phyloP scores from a whole-genome alignment of 768 basidiomycete species.

The Psilocybe cyanescens region DNA sequence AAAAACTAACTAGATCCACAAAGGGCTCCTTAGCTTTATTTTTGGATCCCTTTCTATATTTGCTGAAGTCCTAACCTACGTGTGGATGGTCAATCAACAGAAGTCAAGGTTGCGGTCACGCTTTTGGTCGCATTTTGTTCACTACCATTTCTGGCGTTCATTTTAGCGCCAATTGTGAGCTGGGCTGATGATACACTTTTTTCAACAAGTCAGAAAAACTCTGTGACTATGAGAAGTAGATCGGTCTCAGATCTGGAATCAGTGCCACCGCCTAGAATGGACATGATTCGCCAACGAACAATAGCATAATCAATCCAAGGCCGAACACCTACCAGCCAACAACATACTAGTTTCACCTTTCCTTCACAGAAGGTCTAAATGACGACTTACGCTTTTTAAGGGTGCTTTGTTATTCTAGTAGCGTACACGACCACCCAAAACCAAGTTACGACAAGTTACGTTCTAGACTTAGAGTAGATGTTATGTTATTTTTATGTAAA shows the following conservation, averaged over 20 bases:
- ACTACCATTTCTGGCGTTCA: constrained; percentile 21
- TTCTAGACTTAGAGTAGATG: too few species aligned
- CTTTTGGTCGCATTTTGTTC: constrained; percentile 18
- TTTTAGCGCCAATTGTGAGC: constrained; percentile 18
- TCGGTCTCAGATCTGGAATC: not conserved
- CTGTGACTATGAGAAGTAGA: not conserved
- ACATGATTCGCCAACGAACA: too few species aligned
- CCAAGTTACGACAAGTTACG: too few species aligned
- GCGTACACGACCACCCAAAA: too few species aligned
- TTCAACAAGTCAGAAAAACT: not conserved
- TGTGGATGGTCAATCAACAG: constrained; percentile 22
- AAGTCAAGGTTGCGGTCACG: constrained; percentile 16
- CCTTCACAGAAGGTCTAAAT: too few species aligned
- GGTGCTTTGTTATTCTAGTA: too few species aligned
- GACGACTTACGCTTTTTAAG: too few species aligned
- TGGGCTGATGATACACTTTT: not conserved
- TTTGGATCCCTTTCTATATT: constrained; percentile 23
- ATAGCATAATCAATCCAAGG: too few species aligned
- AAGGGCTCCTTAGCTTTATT: constrained; percentile 25
- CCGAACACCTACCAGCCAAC: too few species aligned
- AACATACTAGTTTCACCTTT: too few species aligned
- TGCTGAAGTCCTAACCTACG: constrained; percentile 23
- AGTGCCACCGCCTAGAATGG: too few species aligned
- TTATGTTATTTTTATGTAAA: too few species aligned
- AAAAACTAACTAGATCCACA: not conserved